Evolutionary conservation across 495 filamentous ascomycete genomes (phyloP).

Genomic region (Podospora pseudoanserina): DNA sequence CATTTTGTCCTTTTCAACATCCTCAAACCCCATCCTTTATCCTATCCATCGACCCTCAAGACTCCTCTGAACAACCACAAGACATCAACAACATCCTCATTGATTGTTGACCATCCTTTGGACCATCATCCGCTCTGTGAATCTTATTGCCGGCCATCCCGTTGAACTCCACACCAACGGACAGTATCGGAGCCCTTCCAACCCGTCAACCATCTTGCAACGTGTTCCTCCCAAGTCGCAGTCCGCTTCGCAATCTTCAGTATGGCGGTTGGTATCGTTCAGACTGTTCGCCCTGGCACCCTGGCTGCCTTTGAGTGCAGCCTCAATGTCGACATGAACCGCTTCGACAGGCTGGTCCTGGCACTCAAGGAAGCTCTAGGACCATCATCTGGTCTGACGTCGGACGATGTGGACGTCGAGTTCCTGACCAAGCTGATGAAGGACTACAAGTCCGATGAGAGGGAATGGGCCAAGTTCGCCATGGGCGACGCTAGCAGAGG

Average conservation of each 20-base stretch:
- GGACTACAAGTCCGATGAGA: slow-evolving; percentile 59
- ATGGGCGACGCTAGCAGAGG: slow-evolving; percentile 58
- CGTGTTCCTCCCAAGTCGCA: neutral
- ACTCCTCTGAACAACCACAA: neutral
- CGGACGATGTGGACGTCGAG: slow-evolving; percentile 69
- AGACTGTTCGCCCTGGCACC: slow-evolving; percentile 10
- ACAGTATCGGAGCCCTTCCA: neutral
- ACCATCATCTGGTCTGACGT: slow-evolving; percentile 73
- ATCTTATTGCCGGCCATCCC: neutral
- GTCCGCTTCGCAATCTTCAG: slow-evolving; percentile 10
- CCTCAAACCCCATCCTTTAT: neutral
- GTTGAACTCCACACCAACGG: neutral
- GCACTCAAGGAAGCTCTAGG: slow-evolving; percentile 70
- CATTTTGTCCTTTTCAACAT: slow-evolving; percentile 18
- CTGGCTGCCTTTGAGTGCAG: slow-evolving; percentile 14
- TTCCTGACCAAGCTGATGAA: slow-evolving; percentile 67
- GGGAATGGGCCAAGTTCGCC: slow-evolving; percentile 71
- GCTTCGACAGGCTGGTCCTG: slow-evolving; percentile 69
- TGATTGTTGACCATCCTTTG: neutral
- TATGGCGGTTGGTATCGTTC: slow-evolving; percentile 29
- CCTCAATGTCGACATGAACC: slow-evolving; percentile 28
- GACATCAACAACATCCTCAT: neutral
- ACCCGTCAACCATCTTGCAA: slow-evolving; percentile 3
- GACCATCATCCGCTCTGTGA: slow-evolving; percentile 14
- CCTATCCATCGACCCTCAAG: neutral